Evolutionary conservation across 441 rosid genomes (phyloP), one percentile per base, ranked within the genome.

Genomic region (Kokia cookei): DNA sequence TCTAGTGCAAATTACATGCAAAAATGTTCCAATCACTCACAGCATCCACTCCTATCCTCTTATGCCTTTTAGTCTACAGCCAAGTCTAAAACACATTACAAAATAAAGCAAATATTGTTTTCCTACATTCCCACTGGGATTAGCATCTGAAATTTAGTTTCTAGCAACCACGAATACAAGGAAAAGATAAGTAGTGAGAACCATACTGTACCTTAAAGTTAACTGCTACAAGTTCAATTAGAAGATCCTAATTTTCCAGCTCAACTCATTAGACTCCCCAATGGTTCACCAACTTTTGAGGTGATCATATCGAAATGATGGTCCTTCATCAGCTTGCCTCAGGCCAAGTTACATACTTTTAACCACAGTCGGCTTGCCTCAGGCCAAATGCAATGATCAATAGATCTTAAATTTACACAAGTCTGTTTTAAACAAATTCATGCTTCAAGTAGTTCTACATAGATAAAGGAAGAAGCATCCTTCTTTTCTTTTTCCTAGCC

Each of bases 391-490:
- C 66, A 76, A 59, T 24, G 70, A 69, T 67, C 66, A 72, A 71
- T 19, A 68, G 55, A 72, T 77, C 60, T 81, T 73, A 72, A 79
- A 65, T 77, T 64, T 78, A 82, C 77, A 76, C 35, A 75, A 76
- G 78, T 71, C 60, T 32, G 43, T 47, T 74, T 62, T 11, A 55
- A 50, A 76, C 65, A 77, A 74, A 58, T 73, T 71, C 70, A 66
- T 37, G 15, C 66, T 78, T 66, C 68, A 48, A 65, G 35, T 62
- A 50, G 78, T 80, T 74, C 84, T 86, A 95, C 97, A 95, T 91
- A 32, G 99, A 95, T 77, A 95, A 82, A 15, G 99, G 99, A 79
- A 95, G 98, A 84, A 95, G 97, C 99, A 95, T 93, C 84, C 99
- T 85, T 77, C 95, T 88, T 82, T 87, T 95, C 93, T 89, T 93